These are phyloP conservation scores for Aegilops tauschii DNA, from an alignment of 176 grass and related monocot genomes.

Conservation along the genomic window DNA sequence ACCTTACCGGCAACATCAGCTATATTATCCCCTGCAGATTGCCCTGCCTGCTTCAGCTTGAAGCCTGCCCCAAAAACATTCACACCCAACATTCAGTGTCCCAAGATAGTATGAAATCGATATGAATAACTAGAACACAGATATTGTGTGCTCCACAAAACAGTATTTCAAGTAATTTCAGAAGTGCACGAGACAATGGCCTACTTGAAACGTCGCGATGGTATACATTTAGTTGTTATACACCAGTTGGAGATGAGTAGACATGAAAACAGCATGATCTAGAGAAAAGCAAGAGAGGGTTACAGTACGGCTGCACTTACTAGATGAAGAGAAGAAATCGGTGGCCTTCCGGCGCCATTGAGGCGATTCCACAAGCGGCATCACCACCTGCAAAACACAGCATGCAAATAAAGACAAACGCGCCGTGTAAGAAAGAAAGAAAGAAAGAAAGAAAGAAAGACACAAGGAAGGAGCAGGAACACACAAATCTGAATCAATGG, in stretches of 20 bases:
- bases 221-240: background rate
- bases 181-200: background rate
- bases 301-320: constrained; percentile 29
- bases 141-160: background rate
- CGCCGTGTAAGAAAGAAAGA: background rate
- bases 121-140: background rate
- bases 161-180: background rate
- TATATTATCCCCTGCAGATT: constrained; percentile 87
- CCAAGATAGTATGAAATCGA: background rate
- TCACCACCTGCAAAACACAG: constrained; percentile 31
- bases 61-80: constrained; percentile 44
- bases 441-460: background rate
- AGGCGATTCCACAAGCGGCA: constrained; percentile 67
- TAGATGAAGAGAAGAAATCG: constrained; percentile 82
- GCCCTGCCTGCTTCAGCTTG: constrained; percentile 81
- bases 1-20: constrained; percentile 79
- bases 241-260: background rate
- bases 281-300: background rate
- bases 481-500: background rate
- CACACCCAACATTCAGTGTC: constrained; percentile 16
- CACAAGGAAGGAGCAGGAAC: background rate
- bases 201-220: background rate
- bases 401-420: background rate
- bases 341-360: constrained; percentile 80
- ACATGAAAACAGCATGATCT: background rate